Evolutionary conservation across 2,329 filamentous ascomycete genomes (phyloP).

Genomic region (Alternaria sp.): DNA sequence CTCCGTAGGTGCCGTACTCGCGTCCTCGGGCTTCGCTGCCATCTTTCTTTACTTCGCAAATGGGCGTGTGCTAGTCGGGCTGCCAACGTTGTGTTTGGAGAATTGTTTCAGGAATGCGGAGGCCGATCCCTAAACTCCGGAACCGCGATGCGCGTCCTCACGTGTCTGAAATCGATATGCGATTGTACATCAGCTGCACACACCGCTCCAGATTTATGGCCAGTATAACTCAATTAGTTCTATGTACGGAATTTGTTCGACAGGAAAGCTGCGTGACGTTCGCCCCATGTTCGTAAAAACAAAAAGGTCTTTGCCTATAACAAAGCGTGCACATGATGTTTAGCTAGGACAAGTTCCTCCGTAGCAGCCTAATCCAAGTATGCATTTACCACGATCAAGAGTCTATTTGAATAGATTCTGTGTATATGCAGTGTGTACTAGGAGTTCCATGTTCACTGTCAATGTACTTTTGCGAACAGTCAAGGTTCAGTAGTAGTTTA

Average conservation of each 20-base stretch:
- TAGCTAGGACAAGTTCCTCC: too few relatives aligned
- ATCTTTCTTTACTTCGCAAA: constrained; percentile 16
- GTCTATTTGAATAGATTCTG: too few relatives aligned
- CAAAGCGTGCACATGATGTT: too few relatives aligned
- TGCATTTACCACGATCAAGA: too few relatives aligned
- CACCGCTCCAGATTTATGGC: background rate
- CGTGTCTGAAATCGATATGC: background rate
- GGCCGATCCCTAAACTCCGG: constrained; percentile 19
- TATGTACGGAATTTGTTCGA: background rate
- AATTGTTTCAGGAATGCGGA: constrained; percentile 15
- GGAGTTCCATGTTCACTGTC: background rate
- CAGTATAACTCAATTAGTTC: background rate
- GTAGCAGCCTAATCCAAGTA: too few relatives aligned
- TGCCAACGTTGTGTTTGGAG: constrained; percentile 7
- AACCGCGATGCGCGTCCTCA: constrained; percentile 10
- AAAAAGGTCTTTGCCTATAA: too few relatives aligned
- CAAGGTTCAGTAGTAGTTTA: background rate
- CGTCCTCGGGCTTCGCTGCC: constrained; percentile 29
- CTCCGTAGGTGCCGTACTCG: constrained; percentile 22
- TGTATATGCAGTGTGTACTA: background rate
- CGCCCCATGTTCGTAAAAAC: background rate
- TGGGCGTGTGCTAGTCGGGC: constrained; percentile 1
- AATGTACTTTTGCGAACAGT: background rate
- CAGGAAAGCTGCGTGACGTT: too few relatives aligned
- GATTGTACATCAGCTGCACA: background rate